These are phyloP conservation scores for Rhexocercosporidium sp. DNA, from an alignment of 2,329 filamentous ascomycete genomes.

Conservation along the genomic window DNA sequence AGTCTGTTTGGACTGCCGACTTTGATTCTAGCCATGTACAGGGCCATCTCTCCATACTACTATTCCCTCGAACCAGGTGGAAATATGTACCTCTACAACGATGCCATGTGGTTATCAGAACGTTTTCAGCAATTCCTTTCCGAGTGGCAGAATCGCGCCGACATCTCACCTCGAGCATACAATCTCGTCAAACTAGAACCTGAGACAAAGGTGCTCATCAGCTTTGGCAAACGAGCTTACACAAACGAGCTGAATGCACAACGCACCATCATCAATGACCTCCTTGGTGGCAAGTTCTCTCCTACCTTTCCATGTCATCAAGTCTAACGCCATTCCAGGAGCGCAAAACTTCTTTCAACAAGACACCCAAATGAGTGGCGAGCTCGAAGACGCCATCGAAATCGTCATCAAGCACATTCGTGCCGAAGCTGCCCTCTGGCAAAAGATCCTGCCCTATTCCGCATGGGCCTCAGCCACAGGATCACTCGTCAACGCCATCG, in stretches of 20 bases:
- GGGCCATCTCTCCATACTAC: constrained; percentile 76
- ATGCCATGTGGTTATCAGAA: constrained; percentile 67
- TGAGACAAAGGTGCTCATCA: constrained; percentile 63
- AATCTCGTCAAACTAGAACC: constrained; percentile 63
- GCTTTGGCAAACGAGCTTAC: constrained; percentile 67
- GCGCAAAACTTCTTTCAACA: constrained; percentile 65
- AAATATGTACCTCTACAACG: constrained; percentile 73
- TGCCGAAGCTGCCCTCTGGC: constrained; percentile 60
- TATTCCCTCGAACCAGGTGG: constrained; percentile 68
- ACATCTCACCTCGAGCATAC: constrained; percentile 56
- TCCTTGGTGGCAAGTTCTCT: constrained; percentile 56
- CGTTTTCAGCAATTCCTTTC: constrained; percentile 54
- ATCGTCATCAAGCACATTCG: constrained; percentile 58
- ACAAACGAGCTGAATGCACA: constrained; percentile 64
- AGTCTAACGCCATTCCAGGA: constrained; percentile 40
- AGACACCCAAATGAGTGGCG: constrained; percentile 44
- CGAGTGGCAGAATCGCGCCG: constrained; percentile 58
- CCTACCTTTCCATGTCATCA: background rate
- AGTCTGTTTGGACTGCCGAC: constrained; percentile 76
- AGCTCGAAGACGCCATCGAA: constrained; percentile 58
- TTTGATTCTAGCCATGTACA: constrained; percentile 77
- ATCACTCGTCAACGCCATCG: constrained; percentile 62
- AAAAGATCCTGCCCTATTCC: constrained; percentile 61
- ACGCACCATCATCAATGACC: constrained; percentile 64
- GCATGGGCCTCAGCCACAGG: constrained; percentile 68